Conservation (phyloP, 2,329 filamentous ascomycete species). For the Penicillium sp. region DNA sequence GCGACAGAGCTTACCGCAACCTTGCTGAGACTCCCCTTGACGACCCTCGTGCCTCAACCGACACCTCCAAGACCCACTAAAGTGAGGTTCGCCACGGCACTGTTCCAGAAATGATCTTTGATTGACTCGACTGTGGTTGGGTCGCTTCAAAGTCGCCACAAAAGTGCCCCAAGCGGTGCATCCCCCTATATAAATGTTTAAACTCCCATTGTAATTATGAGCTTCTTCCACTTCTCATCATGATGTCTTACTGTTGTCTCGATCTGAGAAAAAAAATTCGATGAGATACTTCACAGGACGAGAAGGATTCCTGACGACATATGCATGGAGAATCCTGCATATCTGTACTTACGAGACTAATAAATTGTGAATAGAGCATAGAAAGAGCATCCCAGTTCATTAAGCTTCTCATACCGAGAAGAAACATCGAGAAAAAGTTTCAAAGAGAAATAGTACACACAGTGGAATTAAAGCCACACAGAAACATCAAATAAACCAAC, state of each 20-base stretch:
- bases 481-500: neutral
- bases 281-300: neutral
- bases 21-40: constrained; percentile 26
- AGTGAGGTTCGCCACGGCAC: neutral
- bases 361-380: constrained; percentile 11
- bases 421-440: neutral
- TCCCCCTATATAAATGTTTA: neutral
- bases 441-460: constrained; percentile 1
- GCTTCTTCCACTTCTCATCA: neutral
- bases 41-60: constrained; percentile 6
- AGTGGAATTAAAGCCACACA: neutral
- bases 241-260: neutral
- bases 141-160: neutral
- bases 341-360: constrained; percentile 10
- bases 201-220: constrained; percentile 12
- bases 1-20: constrained; percentile 39
- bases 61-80: constrained; percentile 11
- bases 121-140: neutral
- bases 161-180: neutral
- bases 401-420: neutral
- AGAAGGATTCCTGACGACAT: neutral
- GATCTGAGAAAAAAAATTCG: neutral
- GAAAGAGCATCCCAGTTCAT: constrained; percentile 2
- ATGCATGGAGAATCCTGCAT: constrained; percentile 5
- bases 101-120: neutral